Evolutionary conservation across 78 protist species (phyloP).

Genomic region (Capsaspora owczarzaki): DNA sequence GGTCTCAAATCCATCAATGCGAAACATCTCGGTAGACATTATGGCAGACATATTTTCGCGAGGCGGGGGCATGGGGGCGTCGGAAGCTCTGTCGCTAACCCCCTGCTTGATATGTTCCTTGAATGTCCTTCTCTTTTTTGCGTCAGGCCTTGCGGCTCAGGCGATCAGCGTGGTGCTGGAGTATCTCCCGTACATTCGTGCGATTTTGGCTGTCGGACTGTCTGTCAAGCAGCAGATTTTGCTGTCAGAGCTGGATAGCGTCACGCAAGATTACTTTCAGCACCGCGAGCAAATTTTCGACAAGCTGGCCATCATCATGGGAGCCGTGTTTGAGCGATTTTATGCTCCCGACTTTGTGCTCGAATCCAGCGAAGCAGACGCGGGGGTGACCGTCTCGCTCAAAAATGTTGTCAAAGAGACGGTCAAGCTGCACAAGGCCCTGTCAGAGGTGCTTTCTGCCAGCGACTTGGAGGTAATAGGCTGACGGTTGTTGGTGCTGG

Average conservation of each 20-base stretch:
- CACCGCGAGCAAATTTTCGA: constrained; percentile 8
- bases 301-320: constrained; percentile 18
- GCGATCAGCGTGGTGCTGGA: constrained; percentile 1
- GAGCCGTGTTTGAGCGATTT: background rate
- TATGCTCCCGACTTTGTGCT: background rate
- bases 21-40: constrained; percentile 13
- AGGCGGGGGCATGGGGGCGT: background rate
- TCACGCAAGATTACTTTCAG: constrained; percentile 1
- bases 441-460: background rate
- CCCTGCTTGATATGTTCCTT: no score
- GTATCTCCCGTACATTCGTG: background rate
- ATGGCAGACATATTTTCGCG: background rate
- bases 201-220: background rate
- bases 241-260: constrained; percentile 9
- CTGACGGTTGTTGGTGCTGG: no score
- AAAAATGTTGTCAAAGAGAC: constrained; percentile 1
- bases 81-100: background rate
- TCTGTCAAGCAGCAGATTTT: background rate
- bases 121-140: background rate
- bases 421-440: constrained; percentile 7
- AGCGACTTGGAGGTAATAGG: background rate
- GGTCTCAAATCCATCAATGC: constrained; percentile 34
- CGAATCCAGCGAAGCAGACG: background rate
- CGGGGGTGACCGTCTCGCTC: background rate
- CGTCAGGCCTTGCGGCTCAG: constrained; percentile 16